Base-by-base conservation (phyloP, 495 filamentous ascomycete genomes). In the Copromyces sp. region DNA sequence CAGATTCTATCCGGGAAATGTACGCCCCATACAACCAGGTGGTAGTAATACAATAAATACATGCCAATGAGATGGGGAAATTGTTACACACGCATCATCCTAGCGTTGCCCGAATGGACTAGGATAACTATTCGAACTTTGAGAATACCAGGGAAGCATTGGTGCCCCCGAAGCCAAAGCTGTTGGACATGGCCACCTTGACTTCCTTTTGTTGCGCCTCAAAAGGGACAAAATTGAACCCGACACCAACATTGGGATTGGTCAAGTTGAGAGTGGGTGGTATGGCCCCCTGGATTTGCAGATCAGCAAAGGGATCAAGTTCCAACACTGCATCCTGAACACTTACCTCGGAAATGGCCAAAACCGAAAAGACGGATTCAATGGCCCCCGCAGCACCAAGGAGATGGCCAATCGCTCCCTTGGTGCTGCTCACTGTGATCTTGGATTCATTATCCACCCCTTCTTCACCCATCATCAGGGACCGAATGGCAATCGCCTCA, bases 81-180 rank as follows among this genome's bases (percentile, higher is more conserved):
- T 3, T 65, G 14, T 6, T 5, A 65, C 29, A 16, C 9, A 65
- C 6, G 1, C 4, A 4, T 29, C 24, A 0, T 29, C 29, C 53
- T 16, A 17, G 53, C 24, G 35, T 65, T 17, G 2, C 29, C 53
- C 9, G 4, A 16, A 3, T 35, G 35, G 5, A 9, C 9, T 17
- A 29, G 20, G 24, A 16, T 16, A 1, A 4, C 53, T 77, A 81
- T 2, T 81, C 75, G 20, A 80, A 82, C 75, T 86, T 88, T 8
- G 83, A 87, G 80, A 99, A 97, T 73, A 94, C 95, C 59, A 99
- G 83, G 74, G 88, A 93, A 61, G 94, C 94, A 83, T 98, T 98
- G 9, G 95, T 99, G 39, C 95, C 95, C 11, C 95, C 95, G 84
- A 99, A 99, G 2, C 95, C 95, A 85, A 99, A 99, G 78, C 95